Evolutionary conservation across 352 stramenopile genomes (phyloP).

Genomic region (Pythium aphanidermatum): DNA sequence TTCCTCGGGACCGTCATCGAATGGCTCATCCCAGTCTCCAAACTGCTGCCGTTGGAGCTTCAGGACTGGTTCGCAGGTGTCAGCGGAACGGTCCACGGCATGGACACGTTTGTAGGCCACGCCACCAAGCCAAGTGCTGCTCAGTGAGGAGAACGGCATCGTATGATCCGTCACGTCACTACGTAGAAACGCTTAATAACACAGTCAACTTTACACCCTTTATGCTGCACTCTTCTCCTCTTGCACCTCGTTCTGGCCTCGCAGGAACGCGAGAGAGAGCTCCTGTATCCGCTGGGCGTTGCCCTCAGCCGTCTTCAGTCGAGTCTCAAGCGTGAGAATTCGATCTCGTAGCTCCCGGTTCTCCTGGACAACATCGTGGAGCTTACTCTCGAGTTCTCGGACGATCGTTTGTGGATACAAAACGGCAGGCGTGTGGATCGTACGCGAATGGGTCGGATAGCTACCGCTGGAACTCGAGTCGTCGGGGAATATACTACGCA

Average conservation of each 20-base stretch:
- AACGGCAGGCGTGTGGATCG: slow-evolving; percentile 1
- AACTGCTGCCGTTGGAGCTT: slow-evolving; percentile 46
- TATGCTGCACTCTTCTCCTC: slow-evolving; percentile 3
- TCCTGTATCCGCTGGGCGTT: slow-evolving; percentile 35
- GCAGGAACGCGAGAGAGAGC: slow-evolving; percentile 41
- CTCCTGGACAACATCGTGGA: slow-evolving; percentile 26
- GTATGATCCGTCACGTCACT: too few relatives aligned
- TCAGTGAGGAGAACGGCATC: too few relatives aligned
- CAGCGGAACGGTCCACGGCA: slow-evolving; percentile 42
- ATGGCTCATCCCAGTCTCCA: slow-evolving; percentile 29
- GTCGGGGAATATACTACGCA: slow-evolving; percentile 20
- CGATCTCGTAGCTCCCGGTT: slow-evolving; percentile 34
- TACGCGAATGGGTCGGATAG: neutral
- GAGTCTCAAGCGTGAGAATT: slow-evolving; percentile 27
- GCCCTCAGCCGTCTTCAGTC: slow-evolving; percentile 27
- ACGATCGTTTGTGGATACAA: slow-evolving; percentile 21
- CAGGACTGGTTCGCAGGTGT: slow-evolving; percentile 34
- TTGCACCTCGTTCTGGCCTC: slow-evolving; percentile 8
- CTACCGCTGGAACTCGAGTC: slow-evolving; percentile 11
- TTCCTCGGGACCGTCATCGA: slow-evolving; percentile 31
- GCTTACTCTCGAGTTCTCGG: slow-evolving; percentile 14
- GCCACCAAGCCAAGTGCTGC: too few relatives aligned
- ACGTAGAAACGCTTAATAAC: too few relatives aligned
- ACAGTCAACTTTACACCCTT: too few relatives aligned
- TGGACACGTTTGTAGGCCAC: slow-evolving; percentile 63